Evolutionary conservation across 176 grass and related monocot genomes (phyloP).

Genomic region (Elaeis guineensis): DNA sequence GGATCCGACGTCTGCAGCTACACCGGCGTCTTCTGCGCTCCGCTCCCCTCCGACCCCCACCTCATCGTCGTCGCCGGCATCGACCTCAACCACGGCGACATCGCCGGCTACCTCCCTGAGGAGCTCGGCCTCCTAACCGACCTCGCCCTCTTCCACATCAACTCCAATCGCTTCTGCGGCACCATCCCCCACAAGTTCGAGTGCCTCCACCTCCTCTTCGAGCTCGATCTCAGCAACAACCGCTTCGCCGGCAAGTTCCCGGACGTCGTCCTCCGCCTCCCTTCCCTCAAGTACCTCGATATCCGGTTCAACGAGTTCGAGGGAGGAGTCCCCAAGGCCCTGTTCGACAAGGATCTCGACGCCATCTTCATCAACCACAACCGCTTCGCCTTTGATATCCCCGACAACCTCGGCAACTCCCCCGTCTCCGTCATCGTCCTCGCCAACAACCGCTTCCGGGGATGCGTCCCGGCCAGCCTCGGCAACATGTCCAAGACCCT

Average conservation of each 20-base stretch:
- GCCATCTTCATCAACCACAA: slow-evolving; percentile 99
- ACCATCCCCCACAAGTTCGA: slow-evolving; percentile 40
- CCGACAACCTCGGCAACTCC: slow-evolving; percentile 88
- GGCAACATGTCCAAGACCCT: slow-evolving; percentile 92
- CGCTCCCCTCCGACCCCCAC: slow-evolving; percentile 26
- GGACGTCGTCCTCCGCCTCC: slow-evolving; percentile 46
- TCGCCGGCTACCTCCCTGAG: slow-evolving; percentile 75
- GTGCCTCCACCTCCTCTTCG: slow-evolving; percentile 51
- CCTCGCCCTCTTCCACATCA: slow-evolving; percentile 81
- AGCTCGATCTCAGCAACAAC: slow-evolving; percentile 98
- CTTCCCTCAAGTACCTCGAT: slow-evolving; percentile 64
- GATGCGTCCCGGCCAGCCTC: slow-evolving; percentile 73
- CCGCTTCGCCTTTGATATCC: slow-evolving; percentile 60
- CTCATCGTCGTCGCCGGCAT: slow-evolving; percentile 46
- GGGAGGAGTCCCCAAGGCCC: slow-evolving; percentile 34
- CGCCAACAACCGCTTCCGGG: slow-evolving; percentile 73
- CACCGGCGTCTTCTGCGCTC: slow-evolving; percentile 63
- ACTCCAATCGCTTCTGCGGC: slow-evolving; percentile 93
- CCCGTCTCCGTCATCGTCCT: slow-evolving; percentile 81
- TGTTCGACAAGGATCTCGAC: slow-evolving; percentile 80
- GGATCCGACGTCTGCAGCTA: slow-evolving; percentile 72
- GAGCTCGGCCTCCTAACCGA: slow-evolving; percentile 75
- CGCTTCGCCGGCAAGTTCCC: slow-evolving; percentile 81
- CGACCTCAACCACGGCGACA: slow-evolving; percentile 93
- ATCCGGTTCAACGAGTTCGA: slow-evolving; percentile 97